Percentiles rank a stretch among this genome's conserved stretches.
Conservation (phyloP, 352 stramenopile species). For the Pelagophyceae sp. region DNA sequence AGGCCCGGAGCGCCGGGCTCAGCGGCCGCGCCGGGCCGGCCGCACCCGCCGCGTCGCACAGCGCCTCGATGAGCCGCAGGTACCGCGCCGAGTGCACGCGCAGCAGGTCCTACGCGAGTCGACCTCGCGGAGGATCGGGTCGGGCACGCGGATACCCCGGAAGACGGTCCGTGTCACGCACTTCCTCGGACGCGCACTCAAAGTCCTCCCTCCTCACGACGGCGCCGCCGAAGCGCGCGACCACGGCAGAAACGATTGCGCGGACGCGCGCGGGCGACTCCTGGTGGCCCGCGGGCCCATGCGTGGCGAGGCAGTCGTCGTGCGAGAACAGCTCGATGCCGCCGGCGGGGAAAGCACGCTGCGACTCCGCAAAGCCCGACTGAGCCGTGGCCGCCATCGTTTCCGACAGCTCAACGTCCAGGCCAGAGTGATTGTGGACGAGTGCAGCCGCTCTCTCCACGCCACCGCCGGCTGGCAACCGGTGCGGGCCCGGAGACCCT, state of each 20-base stretch:
- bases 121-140: too few relatives aligned
- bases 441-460: too few relatives aligned
- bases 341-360: background rate
- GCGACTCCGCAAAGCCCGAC: background rate
- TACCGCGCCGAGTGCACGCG: background rate
- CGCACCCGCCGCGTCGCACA: background rate
- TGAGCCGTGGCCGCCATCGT: background rate
- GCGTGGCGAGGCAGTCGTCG: background rate
- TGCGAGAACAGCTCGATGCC: background rate
- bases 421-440: too few relatives aligned
- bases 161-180: too few relatives aligned
- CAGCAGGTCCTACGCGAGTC: too few relatives aligned
- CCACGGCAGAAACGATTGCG: background rate
- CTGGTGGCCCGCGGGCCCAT: background rate
- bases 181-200: background rate
- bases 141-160: too few relatives aligned
- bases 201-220: background rate
- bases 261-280: background rate
- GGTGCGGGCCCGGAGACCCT: too few relatives aligned
- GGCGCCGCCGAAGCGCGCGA: background rate
- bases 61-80: background rate
- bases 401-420: background rate
- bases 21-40: background rate
- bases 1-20: background rate
- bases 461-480: too few relatives aligned